Evolutionary conservation across 495 filamentous ascomycete genomes (phyloP).

Genomic region (Penicillium chermesinum): DNA sequence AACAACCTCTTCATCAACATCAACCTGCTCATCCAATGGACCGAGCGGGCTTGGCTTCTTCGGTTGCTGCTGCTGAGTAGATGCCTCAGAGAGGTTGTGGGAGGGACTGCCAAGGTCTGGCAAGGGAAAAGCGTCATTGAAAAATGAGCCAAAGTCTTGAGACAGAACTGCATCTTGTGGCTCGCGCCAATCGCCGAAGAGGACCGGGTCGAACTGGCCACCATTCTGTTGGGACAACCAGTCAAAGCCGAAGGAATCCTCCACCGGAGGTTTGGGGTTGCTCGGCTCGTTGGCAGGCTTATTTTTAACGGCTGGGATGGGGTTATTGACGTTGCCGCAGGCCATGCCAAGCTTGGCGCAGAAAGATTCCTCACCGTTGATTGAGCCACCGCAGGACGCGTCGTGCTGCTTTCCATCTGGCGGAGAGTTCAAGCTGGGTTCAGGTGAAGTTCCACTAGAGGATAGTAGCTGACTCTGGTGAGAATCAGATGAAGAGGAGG

Average conservation of each 20-base stretch:
- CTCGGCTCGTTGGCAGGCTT: conserved; percentile 27
- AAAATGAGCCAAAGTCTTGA: conserved; percentile 71
- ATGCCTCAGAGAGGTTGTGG: conserved; percentile 52
- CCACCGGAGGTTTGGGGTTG: conserved; percentile 14
- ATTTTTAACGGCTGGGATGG: conserved; percentile 48
- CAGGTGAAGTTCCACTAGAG: conserved; percentile 81
- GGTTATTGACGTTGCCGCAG: conserved; percentile 66
- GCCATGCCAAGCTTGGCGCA: conserved; percentile 68
- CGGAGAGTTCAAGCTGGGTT: conserved; percentile 57
- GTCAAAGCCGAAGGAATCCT: conserved; percentile 49
- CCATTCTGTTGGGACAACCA: conserved; percentile 81
- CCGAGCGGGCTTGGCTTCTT: conserved; percentile 67
- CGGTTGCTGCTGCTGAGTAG: conserved; percentile 29
- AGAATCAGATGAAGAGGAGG: conserved; percentile 50
- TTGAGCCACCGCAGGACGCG: conserved; percentile 24
- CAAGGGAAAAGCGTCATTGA: conserved; percentile 80
- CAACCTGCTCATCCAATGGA: conserved; percentile 63
- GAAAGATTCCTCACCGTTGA: conserved; percentile 57
- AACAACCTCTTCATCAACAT: conserved; percentile 59
- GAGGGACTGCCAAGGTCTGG: conserved; percentile 72
- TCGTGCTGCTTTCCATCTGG: conserved; percentile 56
- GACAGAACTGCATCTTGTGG: conserved; percentile 69
- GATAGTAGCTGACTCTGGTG: conserved; percentile 62
- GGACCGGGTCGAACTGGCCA: conserved; percentile 82
- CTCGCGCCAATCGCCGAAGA: conserved; percentile 93